These are phyloP conservation scores for Pittosporum tobira DNA, from an alignment of 129 eudicot genomes.

Conservation along the genomic window DNA sequence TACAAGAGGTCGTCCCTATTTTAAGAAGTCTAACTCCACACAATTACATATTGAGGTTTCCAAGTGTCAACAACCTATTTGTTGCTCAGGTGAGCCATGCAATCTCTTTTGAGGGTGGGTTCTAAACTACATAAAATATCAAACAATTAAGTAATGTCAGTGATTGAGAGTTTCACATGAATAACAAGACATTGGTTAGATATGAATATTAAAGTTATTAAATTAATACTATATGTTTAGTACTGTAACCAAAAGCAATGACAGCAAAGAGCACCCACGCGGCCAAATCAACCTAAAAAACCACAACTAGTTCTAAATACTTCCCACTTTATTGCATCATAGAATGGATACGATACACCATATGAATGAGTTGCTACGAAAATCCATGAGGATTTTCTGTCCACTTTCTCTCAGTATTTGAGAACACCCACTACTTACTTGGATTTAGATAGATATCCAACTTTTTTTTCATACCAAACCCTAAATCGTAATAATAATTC, in stretches of 20 bases:
- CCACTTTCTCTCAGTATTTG: constrained; percentile 1
- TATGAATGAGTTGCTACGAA: constrained; percentile 28
- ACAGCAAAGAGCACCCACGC: constrained; percentile 31
- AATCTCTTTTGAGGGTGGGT: not conserved
- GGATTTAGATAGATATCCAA: not conserved
- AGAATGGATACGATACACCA: constrained; percentile 1
- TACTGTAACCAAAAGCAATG: not conserved
- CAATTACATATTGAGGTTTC: not conserved
- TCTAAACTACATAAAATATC: not conserved
- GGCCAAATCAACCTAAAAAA: constrained; percentile 14
- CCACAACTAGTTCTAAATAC: constrained; percentile 5
- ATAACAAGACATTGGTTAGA: not conserved
- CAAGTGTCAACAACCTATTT: not conserved
- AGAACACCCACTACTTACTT: constrained; percentile 11
- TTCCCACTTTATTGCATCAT: not conserved
- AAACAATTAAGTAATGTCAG: no score
- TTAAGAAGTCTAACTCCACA: no score
- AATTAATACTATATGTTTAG: not conserved
- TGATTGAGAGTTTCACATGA: not conserved
- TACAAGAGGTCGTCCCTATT: no score
- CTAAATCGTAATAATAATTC: not conserved
- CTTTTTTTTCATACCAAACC: no score
- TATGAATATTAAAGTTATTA: not conserved
- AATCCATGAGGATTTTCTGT: constrained; percentile 42
- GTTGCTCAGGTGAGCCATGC: not conserved